Conservation (phyloP, 176 grass and related monocot genomes). For the Triticum monococcum region DNA sequence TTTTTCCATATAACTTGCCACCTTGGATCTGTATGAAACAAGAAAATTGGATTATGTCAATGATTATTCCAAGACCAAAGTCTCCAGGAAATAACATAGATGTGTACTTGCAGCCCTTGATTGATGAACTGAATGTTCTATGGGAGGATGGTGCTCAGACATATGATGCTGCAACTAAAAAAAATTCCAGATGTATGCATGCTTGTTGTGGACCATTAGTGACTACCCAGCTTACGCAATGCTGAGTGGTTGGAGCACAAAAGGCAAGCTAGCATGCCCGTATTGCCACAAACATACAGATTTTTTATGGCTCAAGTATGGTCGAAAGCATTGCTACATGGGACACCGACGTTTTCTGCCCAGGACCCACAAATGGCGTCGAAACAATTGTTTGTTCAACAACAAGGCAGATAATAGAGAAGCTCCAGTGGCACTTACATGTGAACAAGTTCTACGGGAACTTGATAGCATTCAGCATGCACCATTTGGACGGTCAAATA, state of each 20-base stretch:
- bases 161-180: too few species aligned
- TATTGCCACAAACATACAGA: not conserved
- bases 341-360: not conserved
- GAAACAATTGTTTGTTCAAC: not conserved
- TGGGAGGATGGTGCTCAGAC: too few species aligned
- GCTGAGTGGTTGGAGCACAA: not conserved
- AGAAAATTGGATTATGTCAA: too few species aligned
- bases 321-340: not conserved
- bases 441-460: not conserved
- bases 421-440: not conserved
- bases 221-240: not conserved
- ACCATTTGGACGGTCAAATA: too few species aligned
- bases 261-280: not conserved
- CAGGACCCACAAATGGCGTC: not conserved
- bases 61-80: too few species aligned
- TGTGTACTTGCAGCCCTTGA: too few species aligned
- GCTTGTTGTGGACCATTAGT: not conserved
- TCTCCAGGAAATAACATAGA: too few species aligned
- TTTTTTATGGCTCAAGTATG: not conserved
- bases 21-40: too few species aligned
- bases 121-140: too few species aligned
- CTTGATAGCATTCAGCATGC: not conserved
- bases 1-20: too few species aligned
- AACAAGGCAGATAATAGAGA: not conserved
- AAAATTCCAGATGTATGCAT: not conserved